Base-by-base conservation (phyloP, 257 asterid species). In the Eustoma russellianum region DNA sequence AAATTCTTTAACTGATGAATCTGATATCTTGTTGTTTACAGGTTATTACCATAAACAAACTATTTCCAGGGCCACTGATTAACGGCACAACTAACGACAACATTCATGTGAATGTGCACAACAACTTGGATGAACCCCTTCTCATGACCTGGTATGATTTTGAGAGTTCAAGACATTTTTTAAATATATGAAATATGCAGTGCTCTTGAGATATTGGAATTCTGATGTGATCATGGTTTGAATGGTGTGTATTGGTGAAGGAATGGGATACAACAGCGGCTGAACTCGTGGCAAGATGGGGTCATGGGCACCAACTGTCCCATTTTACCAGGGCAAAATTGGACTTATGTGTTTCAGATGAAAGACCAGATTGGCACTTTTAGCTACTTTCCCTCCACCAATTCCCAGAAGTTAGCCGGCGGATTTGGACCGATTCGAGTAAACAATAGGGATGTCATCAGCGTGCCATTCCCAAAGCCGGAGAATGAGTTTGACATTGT, bases 281-380 rank as follows among this genome's bases (percentile, higher is more conserved):
- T 81, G 33, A 79, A 81, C 54, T 85, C 91, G 50, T 85, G 91
- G 94, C 86, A 81, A 64, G 91, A 79, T 59, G 88, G 94, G 48
- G 91, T 85, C 12, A 79, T 85, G 0, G 88, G 94, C 11, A 81
- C 94, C 0, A 85, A 85, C 52, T 85, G 88, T 33, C 82, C 86
- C 1, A 77, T 85, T 34, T 61, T 64, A 45, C 75, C 86, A 2
- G 82, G 82, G 18, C 73, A 17, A 18, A 85, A 85, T 57, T 79
- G 91, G 94, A 79, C 94, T 17, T 79, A 77, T 16, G 80, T 55
- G 1, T 81, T 85, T 55, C 80, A 72, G 56, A 60, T 69, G 10
- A 79, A 81, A 64, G 91, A 85, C 10, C 94, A 84, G 64, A 79
- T 81, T 46, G 94, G 91, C 9, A 70, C 68, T 57, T 81, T 70